Conservation (phyloP, 768 basidiomycete species). For the Termitomyces sp. region DNA sequence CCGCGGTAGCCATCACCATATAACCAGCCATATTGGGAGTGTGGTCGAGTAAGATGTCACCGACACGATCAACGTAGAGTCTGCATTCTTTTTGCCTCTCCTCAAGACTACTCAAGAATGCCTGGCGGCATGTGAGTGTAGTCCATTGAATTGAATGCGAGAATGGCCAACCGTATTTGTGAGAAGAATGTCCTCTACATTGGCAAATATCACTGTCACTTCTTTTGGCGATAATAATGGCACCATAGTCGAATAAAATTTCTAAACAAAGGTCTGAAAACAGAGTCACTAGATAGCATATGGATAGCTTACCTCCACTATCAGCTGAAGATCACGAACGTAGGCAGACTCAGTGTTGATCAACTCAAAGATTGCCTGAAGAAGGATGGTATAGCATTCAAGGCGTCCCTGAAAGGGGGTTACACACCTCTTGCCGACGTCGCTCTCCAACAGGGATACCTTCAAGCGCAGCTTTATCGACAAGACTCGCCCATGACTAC, state of each 20-base stretch:
- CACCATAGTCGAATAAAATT: conserved; percentile 82
- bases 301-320: conserved; percentile 65
- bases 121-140: conserved; percentile 29
- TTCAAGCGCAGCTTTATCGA: conserved; percentile 78
- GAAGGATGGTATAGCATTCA: not conserved
- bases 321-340: conserved; percentile 85
- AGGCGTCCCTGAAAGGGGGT: not conserved
- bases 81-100: conserved; percentile 88
- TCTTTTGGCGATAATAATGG: conserved; percentile 62
- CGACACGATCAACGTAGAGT: conserved; percentile 86
- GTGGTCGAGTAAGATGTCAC: conserved; percentile 52
- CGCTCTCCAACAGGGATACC: conserved; percentile 77
- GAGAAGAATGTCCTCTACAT: conserved; percentile 88
- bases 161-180: conserved; percentile 67
- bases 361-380: conserved; percentile 87
- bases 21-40: conserved; percentile 73
- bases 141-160: not conserved
- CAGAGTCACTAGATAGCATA: not conserved
- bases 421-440: conserved; percentile 75
- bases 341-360: conserved; percentile 89
- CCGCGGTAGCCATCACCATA: conserved; percentile 42
- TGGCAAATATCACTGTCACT: conserved; percentile 81
- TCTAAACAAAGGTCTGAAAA: conserved; percentile 34
- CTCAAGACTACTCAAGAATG: conserved; percentile 84
- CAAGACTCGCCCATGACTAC: conserved; percentile 90